Base-by-base conservation (phyloP, 164 flowering plant genomes). In the Vitis amurensis region DNA sequence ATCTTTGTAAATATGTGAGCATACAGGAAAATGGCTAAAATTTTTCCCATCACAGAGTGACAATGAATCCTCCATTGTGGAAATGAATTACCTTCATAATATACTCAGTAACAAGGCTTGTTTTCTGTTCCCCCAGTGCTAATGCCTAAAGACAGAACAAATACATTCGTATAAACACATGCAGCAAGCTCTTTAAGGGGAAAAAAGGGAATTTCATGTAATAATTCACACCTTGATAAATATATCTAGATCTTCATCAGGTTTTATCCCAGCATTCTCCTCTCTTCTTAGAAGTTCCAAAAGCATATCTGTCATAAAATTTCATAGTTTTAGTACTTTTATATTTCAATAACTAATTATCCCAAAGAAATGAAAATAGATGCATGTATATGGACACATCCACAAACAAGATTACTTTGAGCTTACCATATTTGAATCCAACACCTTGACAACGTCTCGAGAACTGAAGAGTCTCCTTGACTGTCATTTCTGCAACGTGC, bases 231-330 rank as follows among this genome's bases (percentile, higher is more conserved):
- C 99, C 97, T 96, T 96, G 88, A 96, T 89, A 76, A 93, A 92
- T 76, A 96, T 82, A 75, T 96, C 99, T 77, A 96, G 93, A 85
- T 96, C 99, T 78, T 89, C 97, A 74, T 93, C 99, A 27, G 99
- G 97, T 77, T 87, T 92, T 61, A 89, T 82, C 63, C 93, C 92
- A 58, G 87, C 86, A 50, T 74, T 72, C 82, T 96, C 93, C 74
- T 96, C 99, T 69, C 99, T 89, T 82, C 97, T 88, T 50, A 93
- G 68, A 59, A 96, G 98, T 72, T 95, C 99, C 90, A 88, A 13
- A 68, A 95, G 91, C 99, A 95, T 93, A 78, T 93, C 99, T 95
- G 66, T 58, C 47, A 59, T 68, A 73, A 6, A 37, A 37, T 37
- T 37, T 37, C 44, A 37, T 6, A 37, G 44, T 37, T 37, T 37